These are phyloP conservation scores for Eucalyptus virginea DNA, from an alignment of 345 rosid genomes.

Conservation along the genomic window DNA sequence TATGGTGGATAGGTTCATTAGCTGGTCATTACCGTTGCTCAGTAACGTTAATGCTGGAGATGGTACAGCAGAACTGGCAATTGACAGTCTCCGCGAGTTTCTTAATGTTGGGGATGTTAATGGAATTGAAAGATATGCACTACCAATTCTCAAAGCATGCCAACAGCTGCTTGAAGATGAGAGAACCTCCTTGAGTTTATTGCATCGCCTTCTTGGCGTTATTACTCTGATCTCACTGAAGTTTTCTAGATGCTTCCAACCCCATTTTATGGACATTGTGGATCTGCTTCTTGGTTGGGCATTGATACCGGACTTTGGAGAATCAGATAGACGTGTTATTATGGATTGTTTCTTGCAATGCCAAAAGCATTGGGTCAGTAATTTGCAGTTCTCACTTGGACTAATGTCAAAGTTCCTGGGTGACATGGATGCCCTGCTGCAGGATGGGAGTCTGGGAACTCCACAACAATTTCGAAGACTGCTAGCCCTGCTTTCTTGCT, in stretches of 20 bases:
- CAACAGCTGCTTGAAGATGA: slow-evolving; percentile 91
- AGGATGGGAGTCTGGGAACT: slow-evolving; percentile 63
- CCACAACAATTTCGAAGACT: slow-evolving; percentile 61
- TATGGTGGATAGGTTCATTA: slow-evolving; percentile 69
- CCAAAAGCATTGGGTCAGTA: slow-evolving; percentile 87
- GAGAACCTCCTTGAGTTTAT: slow-evolving; percentile 72
- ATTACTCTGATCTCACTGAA: slow-evolving; percentile 67
- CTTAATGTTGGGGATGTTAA: slow-evolving; percentile 60
- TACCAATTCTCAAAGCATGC: slow-evolving; percentile 71
- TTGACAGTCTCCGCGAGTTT: slow-evolving; percentile 76
- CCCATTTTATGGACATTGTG: slow-evolving; percentile 81
- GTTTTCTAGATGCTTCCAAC: slow-evolving; percentile 65
- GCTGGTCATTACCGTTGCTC: slow-evolving; percentile 83
- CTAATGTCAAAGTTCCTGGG: slow-evolving; percentile 67
- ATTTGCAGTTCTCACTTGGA: slow-evolving; percentile 75
- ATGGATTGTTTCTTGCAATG: slow-evolving; percentile 87
- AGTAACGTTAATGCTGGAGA: slow-evolving; percentile 54
- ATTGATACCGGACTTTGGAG: slow-evolving; percentile 67
- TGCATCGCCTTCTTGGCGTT: slow-evolving; percentile 47
- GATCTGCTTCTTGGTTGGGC: slow-evolving; percentile 98
- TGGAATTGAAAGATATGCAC: slow-evolving; percentile 69
- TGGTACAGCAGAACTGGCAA: slow-evolving; percentile 52
- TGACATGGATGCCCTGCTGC: slow-evolving; percentile 84
- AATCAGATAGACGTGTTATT: slow-evolving; percentile 59
- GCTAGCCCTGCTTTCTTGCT: slow-evolving; percentile 92